Evolutionary conservation across 495 filamentous ascomycete species (phyloP).

Genomic region (Podospora conica): DNA sequence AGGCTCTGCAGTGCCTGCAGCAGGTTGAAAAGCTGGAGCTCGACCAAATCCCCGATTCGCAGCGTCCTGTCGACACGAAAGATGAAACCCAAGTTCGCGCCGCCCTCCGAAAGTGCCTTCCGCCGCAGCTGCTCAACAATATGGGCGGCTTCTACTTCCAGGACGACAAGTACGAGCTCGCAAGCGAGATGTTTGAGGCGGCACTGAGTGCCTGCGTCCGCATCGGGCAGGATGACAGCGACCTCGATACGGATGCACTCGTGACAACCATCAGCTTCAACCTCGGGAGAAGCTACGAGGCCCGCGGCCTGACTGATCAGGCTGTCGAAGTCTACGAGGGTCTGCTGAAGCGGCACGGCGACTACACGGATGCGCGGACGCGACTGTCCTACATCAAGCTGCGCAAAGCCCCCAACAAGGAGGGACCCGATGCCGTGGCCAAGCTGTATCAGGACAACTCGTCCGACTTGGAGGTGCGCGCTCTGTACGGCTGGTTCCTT

Average conservation of each 20-base stretch:
- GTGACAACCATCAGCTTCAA: slow-evolving; percentile 94
- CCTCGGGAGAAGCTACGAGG: slow-evolving; percentile 92
- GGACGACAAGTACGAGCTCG: slow-evolving; percentile 68
- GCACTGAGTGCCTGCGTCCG: slow-evolving; percentile 81
- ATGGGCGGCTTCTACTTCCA: slow-evolving; percentile 94
- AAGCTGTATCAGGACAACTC: slow-evolving; percentile 75
- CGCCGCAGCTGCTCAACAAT: slow-evolving; percentile 91
- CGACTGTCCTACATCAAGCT: slow-evolving; percentile 85
- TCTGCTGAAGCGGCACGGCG: slow-evolving; percentile 69
- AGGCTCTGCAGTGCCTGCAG: slow-evolving; percentile 81
- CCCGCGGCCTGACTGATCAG: slow-evolving; percentile 69
- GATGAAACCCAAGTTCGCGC: slow-evolving; percentile 53
- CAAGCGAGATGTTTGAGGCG: slow-evolving; percentile 81
- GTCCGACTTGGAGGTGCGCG: slow-evolving; percentile 80
- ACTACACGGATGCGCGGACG: slow-evolving; percentile 86
- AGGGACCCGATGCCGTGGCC: slow-evolving; percentile 75
- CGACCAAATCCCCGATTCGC: slow-evolving; percentile 62
- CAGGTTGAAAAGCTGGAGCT: slow-evolving; percentile 86
- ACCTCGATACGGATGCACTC: slow-evolving; percentile 77
- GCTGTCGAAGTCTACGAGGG: slow-evolving; percentile 84
- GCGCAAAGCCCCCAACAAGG: slow-evolving; percentile 73
- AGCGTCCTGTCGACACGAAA: slow-evolving; percentile 56
- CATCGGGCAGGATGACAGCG: slow-evolving; percentile 59
- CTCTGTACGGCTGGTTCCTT: slow-evolving; percentile 92
- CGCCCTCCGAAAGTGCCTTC: slow-evolving; percentile 63